These are phyloP conservation scores for Cadophora sp. DNA, from an alignment of 2,329 filamentous ascomycete genomes.

Conservation along the genomic window DNA sequence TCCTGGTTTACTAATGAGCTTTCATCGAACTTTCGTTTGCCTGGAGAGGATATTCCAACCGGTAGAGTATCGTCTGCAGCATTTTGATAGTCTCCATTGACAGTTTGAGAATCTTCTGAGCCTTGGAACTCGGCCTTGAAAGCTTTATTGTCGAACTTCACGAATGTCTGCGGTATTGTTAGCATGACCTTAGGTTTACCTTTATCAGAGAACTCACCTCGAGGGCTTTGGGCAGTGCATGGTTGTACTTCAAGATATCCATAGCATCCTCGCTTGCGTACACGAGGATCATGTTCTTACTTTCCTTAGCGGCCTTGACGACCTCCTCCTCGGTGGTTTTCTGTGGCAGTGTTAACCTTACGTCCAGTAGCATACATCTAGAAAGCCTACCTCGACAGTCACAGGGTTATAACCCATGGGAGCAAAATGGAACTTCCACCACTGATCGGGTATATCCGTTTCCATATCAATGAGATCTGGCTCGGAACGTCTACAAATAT, in stretches of 20 bases:
- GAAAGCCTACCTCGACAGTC: constrained; percentile 54
- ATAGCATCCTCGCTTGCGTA: constrained; percentile 61
- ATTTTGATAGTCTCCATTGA: constrained; percentile 18
- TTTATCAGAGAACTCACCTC: constrained; percentile 42
- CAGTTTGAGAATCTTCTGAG: constrained; percentile 23
- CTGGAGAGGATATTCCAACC: constrained; percentile 34
- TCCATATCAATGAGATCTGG: constrained; percentile 52
- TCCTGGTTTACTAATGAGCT: constrained; percentile 28
- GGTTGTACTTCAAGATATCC: constrained; percentile 32
- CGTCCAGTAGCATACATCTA: neutral
- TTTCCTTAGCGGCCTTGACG: constrained; percentile 55
- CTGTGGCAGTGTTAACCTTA: constrained; percentile 42
- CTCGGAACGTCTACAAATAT: constrained; percentile 55
- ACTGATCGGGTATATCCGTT: constrained; percentile 50
- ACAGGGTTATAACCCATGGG: constrained; percentile 50
- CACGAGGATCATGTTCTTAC: constrained; percentile 55
- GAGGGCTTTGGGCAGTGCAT: constrained; percentile 49
- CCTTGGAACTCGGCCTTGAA: constrained; percentile 56
- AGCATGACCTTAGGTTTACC: constrained; percentile 13
- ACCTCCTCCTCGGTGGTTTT: constrained; percentile 55
- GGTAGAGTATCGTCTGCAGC: constrained; percentile 19
- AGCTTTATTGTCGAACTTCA: constrained; percentile 57
- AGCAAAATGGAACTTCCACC: constrained; percentile 60
- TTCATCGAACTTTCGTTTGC: constrained; percentile 40
- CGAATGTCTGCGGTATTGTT: constrained; percentile 50